Evolutionary conservation across 441 rosid genomes (phyloP), one percentile per base, ranked within the genome.

Genomic region (Pelargonium citronellum): DNA sequence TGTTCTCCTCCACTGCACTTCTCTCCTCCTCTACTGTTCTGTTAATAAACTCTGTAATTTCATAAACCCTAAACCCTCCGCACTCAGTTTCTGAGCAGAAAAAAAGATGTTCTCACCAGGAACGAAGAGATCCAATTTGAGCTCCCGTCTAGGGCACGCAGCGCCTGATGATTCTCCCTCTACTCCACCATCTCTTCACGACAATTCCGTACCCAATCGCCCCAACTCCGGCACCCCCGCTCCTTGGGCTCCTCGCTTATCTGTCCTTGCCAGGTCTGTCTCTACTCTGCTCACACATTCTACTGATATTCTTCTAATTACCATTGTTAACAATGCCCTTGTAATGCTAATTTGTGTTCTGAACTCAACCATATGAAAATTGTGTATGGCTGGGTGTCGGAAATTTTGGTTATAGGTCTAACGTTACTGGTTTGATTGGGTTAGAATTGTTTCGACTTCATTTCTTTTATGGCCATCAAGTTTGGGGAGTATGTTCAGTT

Each of bases 211-310:
- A 61, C 87, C 91, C 66, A 82, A 83, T 74, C 89, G 91, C 11
- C 96, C 98, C 5, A 39, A 30, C 76, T 83, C 95, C 27, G 98
- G 98, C 43, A 88, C 97, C 68, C 96, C 97, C 3, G 92, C 91
- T 64, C 95, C 97, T 65, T 91, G 97, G 97, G 95, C 90, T 62
- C 87, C 95, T 70, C 96, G 91, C 77, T 78, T 94, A 24, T 94
- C 98, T 13, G 92, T 90, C 75, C 95, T 94, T 49, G 93, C 98
- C 71, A 83, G 98, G 98, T 93, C 80, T 27, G 27, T 19, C 20
- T 58, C 24, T 17, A 15, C 39, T 58, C 24, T 17, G 6, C 39
- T 24, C 11, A 24, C 65, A 11, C 11, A 24, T 24, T 61, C 39
- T 61, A 22, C n/a, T 61, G 16, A 61, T 7, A 4, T 24, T 61